A percentile compares a stretch with the other conserved stretches of the same genome.
Conservation (phyloP, 208 protist genomes). For the Trypanosoma boissoni region DNA sequence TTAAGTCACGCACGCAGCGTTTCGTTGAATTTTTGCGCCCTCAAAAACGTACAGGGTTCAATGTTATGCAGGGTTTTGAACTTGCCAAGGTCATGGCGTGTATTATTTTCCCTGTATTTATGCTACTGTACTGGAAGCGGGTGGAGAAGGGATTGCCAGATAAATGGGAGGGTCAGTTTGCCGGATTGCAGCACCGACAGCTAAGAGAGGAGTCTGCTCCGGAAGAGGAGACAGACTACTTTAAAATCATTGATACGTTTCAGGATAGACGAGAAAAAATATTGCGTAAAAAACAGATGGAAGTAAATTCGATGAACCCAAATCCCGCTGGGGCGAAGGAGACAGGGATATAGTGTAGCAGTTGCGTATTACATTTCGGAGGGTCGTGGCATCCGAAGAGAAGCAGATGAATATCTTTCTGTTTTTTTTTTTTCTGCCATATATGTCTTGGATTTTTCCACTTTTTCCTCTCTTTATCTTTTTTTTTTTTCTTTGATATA, state of each 20-base stretch:
- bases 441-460: neutral
- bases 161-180: constrained; percentile 77
- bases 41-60: constrained; percentile 56
- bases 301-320: constrained; percentile 15
- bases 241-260: constrained; percentile 79
- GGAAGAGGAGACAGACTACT: constrained; percentile 73
- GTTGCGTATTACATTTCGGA: neutral
- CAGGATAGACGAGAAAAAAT: constrained; percentile 66
- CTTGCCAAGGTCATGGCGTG: constrained; percentile 75
- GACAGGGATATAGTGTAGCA: neutral
- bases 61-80: constrained; percentile 61
- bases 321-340: neutral
- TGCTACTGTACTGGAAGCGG: constrained; percentile 79
- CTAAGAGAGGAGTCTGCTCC: constrained; percentile 60
- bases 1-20: constrained; percentile 74
- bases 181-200: constrained; percentile 70
- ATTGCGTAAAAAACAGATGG: constrained; percentile 62
- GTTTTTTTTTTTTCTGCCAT: constrained; percentile 18
- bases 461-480: neutral
- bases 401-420: constrained; percentile 11
- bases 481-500: constrained; percentile 12
- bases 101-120: constrained; percentile 74
- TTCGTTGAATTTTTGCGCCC: constrained; percentile 57
- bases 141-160: constrained; percentile 68
- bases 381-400: neutral